phyloP scores from a whole-genome alignment of 345 rosid genomes.

The Alliaria petiolata region DNA sequence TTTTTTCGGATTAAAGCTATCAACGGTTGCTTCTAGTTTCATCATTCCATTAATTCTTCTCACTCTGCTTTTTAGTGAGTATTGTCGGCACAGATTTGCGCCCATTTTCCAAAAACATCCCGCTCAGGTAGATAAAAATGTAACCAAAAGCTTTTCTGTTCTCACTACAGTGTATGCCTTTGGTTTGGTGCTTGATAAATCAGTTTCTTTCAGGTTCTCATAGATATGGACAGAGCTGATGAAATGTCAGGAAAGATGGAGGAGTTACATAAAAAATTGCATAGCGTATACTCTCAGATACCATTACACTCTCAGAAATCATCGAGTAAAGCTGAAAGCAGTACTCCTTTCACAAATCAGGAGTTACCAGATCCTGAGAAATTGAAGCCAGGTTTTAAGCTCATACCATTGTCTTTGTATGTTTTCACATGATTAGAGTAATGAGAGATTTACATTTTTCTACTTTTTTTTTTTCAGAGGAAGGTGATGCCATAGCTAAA shows the following conservation, averaged over 20 bases:
- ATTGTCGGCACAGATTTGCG: constrained; percentile 71
- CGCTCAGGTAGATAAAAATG: constrained; percentile 53
- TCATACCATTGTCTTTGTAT: background rate
- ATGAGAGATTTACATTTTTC: background rate
- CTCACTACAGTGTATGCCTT: background rate
- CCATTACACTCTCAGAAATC: constrained; percentile 33
- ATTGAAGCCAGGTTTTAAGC: constrained; percentile 28
- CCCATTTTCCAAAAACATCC: constrained; percentile 57
- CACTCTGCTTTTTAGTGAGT: constrained; percentile 78
- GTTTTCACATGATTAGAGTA: background rate
- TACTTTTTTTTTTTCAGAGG: constrained; percentile 4
- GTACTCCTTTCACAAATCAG: constrained; percentile 13
- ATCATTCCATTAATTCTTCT: constrained; percentile 65
- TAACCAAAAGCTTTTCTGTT: background rate
- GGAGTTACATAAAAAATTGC: constrained; percentile 47
- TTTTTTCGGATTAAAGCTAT: constrained; percentile 67
- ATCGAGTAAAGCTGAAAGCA: constrained; percentile 9
- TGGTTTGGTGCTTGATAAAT: constrained; percentile 20
- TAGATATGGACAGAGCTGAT: constrained; percentile 82
- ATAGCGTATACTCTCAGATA: constrained; percentile 60
- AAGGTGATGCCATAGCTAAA: constrained; percentile 23
- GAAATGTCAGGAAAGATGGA: constrained; percentile 53
- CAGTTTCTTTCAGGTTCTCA: constrained; percentile 48
- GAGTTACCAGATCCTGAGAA: constrained; percentile 32
- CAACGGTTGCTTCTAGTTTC: constrained; percentile 68